A percentile compares a stretch with the other conserved stretches of the same genome.
Evolutionary conservation across 139 green algal genomes (phyloP).

Genomic region (Parachlorella kessleri): DNA sequence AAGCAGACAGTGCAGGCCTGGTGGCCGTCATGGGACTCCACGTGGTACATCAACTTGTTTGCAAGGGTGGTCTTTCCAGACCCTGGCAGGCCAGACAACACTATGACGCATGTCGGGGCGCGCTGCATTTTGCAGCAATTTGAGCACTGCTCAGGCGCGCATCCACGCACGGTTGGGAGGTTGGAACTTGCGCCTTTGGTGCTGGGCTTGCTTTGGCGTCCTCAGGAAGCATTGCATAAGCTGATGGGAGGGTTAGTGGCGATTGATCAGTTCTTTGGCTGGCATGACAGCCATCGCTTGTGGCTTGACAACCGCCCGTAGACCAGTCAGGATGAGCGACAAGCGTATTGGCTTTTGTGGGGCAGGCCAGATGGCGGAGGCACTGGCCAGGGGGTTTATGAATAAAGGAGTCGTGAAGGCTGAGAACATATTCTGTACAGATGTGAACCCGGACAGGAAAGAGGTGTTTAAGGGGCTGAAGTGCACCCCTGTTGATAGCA

Average conservation of each 20-base stretch:
- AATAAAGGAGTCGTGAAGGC: slow-evolving; percentile 55
- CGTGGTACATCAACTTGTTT: neutral
- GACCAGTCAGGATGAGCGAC: slow-evolving; percentile 26
- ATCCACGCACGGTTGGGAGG: no score
- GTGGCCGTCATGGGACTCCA: no score
- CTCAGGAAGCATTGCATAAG: no score
- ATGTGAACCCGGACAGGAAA: slow-evolving; percentile 63
- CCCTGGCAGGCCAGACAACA: neutral
- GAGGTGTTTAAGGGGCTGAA: slow-evolving; percentile 78
- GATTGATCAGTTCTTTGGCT: no score
- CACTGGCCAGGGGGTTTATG: slow-evolving; percentile 86
- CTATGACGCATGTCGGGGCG: neutral
- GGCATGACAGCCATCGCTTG: no score
- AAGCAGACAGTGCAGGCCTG: no score
- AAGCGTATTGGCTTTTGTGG: slow-evolving; percentile 81
- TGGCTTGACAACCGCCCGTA: no score
- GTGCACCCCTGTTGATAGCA: slow-evolving; percentile 36
- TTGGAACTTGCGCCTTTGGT: no score
- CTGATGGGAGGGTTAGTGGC: no score
- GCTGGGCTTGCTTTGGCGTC: no score
- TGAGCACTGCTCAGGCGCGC: no score
- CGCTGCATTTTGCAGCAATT: neutral
- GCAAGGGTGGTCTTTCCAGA: neutral
- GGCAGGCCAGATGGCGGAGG: slow-evolving; percentile 90
- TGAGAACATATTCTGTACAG: slow-evolving; percentile 64